A percentile compares a stretch with the other conserved stretches of the same genome.
These are phyloP conservation scores for Pseudoturritis turrita DNA, from an alignment of 345 rosid genomes.

Conservation along the genomic window DNA sequence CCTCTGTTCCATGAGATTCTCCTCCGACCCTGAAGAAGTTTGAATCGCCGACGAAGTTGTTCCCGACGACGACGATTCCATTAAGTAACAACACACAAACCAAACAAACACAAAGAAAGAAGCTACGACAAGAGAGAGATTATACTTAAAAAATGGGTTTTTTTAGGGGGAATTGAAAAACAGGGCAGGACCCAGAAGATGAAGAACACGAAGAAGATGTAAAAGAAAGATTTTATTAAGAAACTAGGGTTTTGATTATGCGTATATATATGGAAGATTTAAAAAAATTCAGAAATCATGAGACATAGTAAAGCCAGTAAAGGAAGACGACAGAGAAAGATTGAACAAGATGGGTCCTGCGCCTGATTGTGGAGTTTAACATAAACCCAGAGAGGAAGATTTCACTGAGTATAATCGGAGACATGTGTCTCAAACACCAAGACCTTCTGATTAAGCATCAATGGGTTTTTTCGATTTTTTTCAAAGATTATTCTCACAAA, in stretches of 20 bases:
- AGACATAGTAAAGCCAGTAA: conserved; percentile 96
- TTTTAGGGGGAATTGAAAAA: not conserved
- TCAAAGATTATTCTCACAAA: not conserved
- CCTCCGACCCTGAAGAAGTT: conserved; percentile 64
- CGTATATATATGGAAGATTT: not conserved
- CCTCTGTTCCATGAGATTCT: conserved; percentile 70
- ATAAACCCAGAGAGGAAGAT: conserved; percentile 73
- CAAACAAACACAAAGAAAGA: not conserved
- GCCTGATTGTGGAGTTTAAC: conserved; percentile 73
- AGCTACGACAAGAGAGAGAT: not conserved
- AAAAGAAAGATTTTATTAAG: not conserved
- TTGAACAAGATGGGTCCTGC: conserved; percentile 97
- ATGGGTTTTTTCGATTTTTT: conserved; percentile 19
- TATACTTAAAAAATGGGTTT: not conserved
- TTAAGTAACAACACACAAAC: conserved; percentile 40
- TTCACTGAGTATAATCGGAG: conserved; percentile 83
- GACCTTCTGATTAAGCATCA: conserved; percentile 61
- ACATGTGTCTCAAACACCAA: conserved; percentile 98
- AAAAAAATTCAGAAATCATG: conserved; percentile 39
- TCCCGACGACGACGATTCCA: conserved; percentile 76
- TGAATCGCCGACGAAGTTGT: conserved; percentile 44
- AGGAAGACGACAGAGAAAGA: conserved; percentile 99
- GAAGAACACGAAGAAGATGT: not conserved
- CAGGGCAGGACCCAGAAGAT: conserved; percentile 39
- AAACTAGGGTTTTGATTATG: not conserved